A percentile compares a stretch with the other conserved stretches of the same genome.
phyloP scores from a whole-genome alignment of 2,329 filamentous ascomycete genomes.

The Scedosporium minutisporum region DNA sequence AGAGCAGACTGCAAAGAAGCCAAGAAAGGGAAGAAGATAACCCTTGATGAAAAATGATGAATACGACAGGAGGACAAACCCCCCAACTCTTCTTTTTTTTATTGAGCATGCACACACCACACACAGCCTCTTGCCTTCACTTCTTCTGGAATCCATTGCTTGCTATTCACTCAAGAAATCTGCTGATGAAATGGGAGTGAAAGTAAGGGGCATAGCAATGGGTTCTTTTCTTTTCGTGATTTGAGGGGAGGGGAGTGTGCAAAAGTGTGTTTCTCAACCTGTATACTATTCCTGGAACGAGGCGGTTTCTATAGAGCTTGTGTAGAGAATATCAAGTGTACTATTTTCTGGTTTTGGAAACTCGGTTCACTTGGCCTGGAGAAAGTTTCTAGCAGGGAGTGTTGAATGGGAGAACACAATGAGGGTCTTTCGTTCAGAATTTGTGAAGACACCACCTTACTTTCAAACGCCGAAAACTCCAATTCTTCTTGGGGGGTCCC shows the following conservation, averaged over 20 bases:
- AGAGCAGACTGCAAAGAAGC: not conserved
- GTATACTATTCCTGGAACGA: not conserved
- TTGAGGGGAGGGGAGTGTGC: constrained; percentile 6
- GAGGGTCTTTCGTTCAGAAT: no score
- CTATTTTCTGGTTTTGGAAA: not conserved
- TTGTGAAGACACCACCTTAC: no score
- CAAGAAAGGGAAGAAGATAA: not conserved
- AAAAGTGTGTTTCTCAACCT: constrained; percentile 3
- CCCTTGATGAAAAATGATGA: constrained; percentile 2
- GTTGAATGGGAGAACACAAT: no score
- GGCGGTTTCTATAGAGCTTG: not conserved
- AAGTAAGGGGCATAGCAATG: no score
- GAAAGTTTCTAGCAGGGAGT: no score
- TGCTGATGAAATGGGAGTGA: no score
- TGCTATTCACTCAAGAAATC: no score
- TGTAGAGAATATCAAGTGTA: not conserved
- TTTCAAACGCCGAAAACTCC: no score
- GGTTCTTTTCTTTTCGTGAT: no score
- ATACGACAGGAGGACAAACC: not conserved
- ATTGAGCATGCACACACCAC: not conserved
- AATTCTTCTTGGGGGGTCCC: no score
- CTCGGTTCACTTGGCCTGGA: not conserved
- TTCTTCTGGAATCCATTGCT: no score
- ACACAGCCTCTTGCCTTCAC: not conserved
- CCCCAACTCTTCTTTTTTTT: not conserved